Percentiles rank a stretch among this genome's conserved stretches.
These are phyloP conservation scores for Nannochloropsis granulata DNA, from an alignment of 108 stramenopile genomes.

Conservation along the genomic window DNA sequence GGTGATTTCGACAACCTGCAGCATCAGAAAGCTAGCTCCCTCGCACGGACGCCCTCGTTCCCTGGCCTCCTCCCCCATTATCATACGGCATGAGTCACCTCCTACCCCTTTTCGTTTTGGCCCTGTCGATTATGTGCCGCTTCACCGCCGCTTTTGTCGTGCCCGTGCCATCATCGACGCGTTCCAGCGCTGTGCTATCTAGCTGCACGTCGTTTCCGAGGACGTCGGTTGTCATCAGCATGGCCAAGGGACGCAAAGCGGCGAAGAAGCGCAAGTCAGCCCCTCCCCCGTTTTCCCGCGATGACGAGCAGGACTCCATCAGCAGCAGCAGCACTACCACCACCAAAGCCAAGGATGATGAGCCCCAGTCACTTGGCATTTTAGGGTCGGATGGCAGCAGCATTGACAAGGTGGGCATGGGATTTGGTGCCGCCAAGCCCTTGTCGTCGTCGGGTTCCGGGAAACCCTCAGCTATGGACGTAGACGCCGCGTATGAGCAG, in stretches of 20 bases:
- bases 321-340: neutral
- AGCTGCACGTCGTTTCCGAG: neutral
- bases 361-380: neutral
- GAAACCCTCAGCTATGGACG: neutral
- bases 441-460: neutral
- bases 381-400: neutral
- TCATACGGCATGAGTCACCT: neutral
- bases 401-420: neutral
- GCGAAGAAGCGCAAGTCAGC: neutral
- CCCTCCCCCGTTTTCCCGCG: neutral
- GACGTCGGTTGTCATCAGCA: neutral
- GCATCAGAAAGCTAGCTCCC: neutral
- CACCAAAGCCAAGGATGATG: neutral
- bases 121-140: neutral
- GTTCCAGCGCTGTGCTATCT: neutral
- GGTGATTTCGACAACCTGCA: no score
- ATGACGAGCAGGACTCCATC: neutral
- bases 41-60: neutral
- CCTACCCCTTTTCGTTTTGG: neutral
- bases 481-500: neutral
- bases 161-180: neutral
- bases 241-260: neutral
- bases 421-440: neutral
- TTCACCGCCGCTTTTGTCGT: neutral
- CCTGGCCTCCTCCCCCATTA: neutral